Base-by-base conservation (phyloP, 768 basidiomycete species). In the Kwoniella sp. region DNA sequence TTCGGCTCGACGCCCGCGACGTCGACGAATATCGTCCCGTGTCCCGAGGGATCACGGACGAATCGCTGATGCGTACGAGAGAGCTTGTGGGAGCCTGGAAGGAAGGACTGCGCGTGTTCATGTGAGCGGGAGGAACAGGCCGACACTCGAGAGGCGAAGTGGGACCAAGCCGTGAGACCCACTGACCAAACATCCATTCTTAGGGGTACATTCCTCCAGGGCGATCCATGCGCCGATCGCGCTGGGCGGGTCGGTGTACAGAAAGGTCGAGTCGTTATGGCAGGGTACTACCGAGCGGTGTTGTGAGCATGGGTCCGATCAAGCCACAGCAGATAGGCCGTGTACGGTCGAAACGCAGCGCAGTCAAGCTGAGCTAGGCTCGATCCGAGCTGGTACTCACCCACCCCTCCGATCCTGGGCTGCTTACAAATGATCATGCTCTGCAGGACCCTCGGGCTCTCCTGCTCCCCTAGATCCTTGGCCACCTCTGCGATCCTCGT, bases 171-270 rank as follows among this genome's bases (percentile, higher is more conserved):
- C 19, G 34, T 15, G n/a, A 6, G 3, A 22, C 14, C 15, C n/a
- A 62, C 65, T 39, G 28, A 71, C 70, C 14, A 75, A 46, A 55
- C 73, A 73, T 10, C 74, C 74, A 44, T 75, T 75, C 9, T 53
- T 28, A 19, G 66, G 53, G 5, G 90, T 91, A 73, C 91, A 95
- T 53, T 82, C 79, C 71, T 98, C 93, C 31, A 99, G 77, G 0
- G 93, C 88, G 52, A 98, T 87, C 95, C 95, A 99, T 70, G 92
- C 89, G 2, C 95, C 95, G 19, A 98, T 80, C 0, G 95, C 95
- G 8, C 83, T 84, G 0, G 88, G 88, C 10, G 95, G 95, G 33
- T 87, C 79, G 8, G 92, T 95, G 75, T 93, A 96, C 83, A 98
- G 70, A 36, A 75, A 78, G 0, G 74, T 57, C 84, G 89, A 93